Evolutionary conservation across 2,329 filamentous ascomycete species (phyloP).

Genomic region (Trichoderma sp.): DNA sequence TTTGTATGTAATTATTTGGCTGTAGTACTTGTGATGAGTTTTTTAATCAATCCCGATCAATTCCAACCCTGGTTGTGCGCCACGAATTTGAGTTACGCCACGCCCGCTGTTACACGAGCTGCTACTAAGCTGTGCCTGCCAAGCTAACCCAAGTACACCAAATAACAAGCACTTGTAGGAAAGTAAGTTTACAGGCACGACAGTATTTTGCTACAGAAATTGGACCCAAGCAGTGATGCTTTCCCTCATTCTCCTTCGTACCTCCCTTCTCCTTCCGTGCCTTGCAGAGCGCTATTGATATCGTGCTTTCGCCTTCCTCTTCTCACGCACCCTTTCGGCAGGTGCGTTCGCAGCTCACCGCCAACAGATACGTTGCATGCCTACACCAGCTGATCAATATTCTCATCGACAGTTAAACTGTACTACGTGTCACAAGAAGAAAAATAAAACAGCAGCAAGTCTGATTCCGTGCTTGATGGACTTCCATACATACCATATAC

Average conservation of each 20-base stretch:
- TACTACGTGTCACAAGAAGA: not conserved
- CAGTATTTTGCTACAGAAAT: not conserved
- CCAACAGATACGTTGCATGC: not conserved
- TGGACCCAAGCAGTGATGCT: not conserved
- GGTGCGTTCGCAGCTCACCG: not conserved
- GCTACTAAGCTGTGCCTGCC: conserved; percentile 1
- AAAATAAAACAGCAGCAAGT: not conserved
- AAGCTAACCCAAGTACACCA: not conserved
- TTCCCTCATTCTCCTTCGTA: not conserved
- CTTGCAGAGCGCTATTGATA: not conserved
- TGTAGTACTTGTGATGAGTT: not conserved
- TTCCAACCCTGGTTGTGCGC: not conserved
- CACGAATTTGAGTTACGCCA: conserved; percentile 16
- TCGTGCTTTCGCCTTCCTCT: not conserved
- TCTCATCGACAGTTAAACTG: not conserved
- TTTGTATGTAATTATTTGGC: not conserved
- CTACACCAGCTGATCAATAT: not conserved
- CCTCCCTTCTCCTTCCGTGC: not conserved
- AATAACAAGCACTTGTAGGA: not conserved
- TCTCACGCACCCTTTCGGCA: not conserved
- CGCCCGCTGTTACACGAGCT: conserved; percentile 16
- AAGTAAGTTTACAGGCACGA: not conserved
- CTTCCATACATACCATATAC: not conserved
- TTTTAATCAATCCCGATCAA: not conserved
- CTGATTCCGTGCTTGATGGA: too few relatives aligned